These are phyloP conservation scores for Mycena alexandri DNA, from an alignment of 768 basidiomycete species.

Conservation along the genomic window DNA sequence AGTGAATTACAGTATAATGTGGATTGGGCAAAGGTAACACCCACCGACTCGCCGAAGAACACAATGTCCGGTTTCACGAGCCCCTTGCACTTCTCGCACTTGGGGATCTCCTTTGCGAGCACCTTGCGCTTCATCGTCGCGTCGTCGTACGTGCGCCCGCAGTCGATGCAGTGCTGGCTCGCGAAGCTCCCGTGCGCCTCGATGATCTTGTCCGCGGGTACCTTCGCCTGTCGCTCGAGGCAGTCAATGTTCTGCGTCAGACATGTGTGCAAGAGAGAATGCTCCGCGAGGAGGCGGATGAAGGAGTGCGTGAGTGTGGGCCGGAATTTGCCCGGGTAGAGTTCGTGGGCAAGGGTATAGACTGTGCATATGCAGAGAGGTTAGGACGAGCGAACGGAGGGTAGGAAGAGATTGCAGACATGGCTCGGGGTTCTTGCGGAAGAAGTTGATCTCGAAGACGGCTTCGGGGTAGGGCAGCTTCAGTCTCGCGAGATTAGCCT, in stretches of 20 bases:
- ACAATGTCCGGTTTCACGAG: slow-evolving; percentile 95
- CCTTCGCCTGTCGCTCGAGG: slow-evolving; percentile 30
- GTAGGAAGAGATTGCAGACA: slow-evolving; percentile 60
- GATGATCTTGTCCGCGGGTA: slow-evolving; percentile 79
- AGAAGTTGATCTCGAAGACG: slow-evolving; percentile 93
- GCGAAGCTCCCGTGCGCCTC: slow-evolving; percentile 99
- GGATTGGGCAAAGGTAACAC: neutral
- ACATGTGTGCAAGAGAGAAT: slow-evolving; percentile 77
- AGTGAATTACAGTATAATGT: no score
- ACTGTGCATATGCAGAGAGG: slow-evolving; percentile 55
- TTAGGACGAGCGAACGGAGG: neutral
- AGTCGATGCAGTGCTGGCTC: slow-evolving; percentile 84
- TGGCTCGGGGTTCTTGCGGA: slow-evolving; percentile 82
- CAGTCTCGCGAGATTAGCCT: slow-evolving; percentile 83
- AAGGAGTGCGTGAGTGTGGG: slow-evolving; percentile 94
- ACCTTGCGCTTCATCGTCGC: slow-evolving; percentile 78
- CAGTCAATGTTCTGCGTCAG: slow-evolving; percentile 65
- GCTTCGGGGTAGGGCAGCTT: slow-evolving; percentile 95
- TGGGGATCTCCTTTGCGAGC: slow-evolving; percentile 71
- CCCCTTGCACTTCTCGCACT: slow-evolving; percentile 75
- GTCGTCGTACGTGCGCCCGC: slow-evolving; percentile 68
- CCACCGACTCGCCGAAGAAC: slow-evolving; percentile 81
- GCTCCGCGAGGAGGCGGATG: slow-evolving; percentile 81
- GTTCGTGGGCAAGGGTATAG: slow-evolving; percentile 92
- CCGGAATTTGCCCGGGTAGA: slow-evolving; percentile 91